phyloP scores from a whole-genome alignment of 2,329 filamentous ascomycete species.

The Cephalotrichum gorgonifer region DNA sequence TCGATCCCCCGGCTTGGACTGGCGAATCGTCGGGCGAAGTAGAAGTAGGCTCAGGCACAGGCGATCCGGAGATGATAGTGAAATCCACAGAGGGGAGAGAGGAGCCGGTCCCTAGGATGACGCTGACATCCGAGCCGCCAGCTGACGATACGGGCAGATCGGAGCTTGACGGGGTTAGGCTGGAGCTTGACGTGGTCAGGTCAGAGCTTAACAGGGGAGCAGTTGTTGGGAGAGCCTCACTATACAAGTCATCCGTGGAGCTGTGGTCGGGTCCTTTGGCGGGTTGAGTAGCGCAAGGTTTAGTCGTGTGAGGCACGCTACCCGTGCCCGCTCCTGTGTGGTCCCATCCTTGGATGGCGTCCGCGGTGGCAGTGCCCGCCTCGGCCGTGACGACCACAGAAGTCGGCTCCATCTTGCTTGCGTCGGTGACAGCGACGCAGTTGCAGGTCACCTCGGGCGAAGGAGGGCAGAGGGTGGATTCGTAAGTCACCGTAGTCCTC shows the following conservation, averaged over 20 bases:
- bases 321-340: no score
- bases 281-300: no score
- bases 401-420: background rate
- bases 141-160: no score
- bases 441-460: background rate
- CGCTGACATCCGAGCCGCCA: background rate
- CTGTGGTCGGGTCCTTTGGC: no score
- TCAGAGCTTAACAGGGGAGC: no score
- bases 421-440: constrained; percentile 4
- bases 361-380: background rate
- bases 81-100: no score
- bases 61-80: no score
- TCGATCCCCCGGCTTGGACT: background rate
- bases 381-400: background rate
- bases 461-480: background rate
- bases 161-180: no score
- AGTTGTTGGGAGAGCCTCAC: no score
- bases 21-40: background rate
- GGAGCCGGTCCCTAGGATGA: no score
- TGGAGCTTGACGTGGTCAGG: no score
- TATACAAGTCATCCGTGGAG: background rate
- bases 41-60: background rate
- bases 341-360: background rate
- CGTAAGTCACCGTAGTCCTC: constrained; percentile 3
- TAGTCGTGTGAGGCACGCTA: no score